Evolutionary conservation across 2,329 filamentous ascomycete genomes (phyloP).

Genomic region (Plenodomus biglobosus): DNA sequence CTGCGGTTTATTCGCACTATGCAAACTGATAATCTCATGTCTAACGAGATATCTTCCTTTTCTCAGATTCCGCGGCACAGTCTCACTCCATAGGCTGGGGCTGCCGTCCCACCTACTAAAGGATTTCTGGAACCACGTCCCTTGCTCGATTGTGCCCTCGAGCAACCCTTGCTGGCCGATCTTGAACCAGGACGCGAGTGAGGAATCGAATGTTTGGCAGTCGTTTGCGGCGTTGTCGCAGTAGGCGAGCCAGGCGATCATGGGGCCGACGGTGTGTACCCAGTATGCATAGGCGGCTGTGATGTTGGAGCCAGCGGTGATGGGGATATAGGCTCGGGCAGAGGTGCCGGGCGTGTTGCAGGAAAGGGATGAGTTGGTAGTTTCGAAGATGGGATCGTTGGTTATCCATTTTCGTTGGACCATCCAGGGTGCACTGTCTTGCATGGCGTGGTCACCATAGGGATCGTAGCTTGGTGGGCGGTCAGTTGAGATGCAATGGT

Average conservation of each 20-base stretch:
- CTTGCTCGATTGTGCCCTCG: slow-evolving; percentile 22
- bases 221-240: slow-evolving; percentile 20
- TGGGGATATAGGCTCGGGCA: slow-evolving; percentile 28
- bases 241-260: slow-evolving; percentile 34
- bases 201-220: slow-evolving; percentile 21
- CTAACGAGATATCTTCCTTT: slow-evolving; percentile 30
- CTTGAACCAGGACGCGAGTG: slow-evolving; percentile 31
- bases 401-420: slow-evolving; percentile 36
- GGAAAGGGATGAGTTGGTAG: slow-evolving; percentile 24
- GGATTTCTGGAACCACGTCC: slow-evolving; percentile 31
- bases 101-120: slow-evolving; percentile 30
- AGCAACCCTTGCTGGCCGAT: slow-evolving; percentile 28
- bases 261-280: slow-evolving; percentile 36
- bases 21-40: slow-evolving; percentile 36
- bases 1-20: slow-evolving; percentile 32
- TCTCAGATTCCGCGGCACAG: slow-evolving; percentile 20
- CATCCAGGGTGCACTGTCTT: slow-evolving; percentile 26
- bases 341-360: slow-evolving; percentile 34
- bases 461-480: slow-evolving; percentile 27
- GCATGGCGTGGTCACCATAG: slow-evolving; percentile 20
- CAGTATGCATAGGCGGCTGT: slow-evolving; percentile 33
- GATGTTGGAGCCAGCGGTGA: slow-evolving; percentile 29
- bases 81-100: slow-evolving; percentile 31
- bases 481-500: background rate
- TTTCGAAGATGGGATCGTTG: slow-evolving; percentile 32